These are phyloP conservation scores for Diaporthe longicolla DNA, from an alignment of 2,329 filamentous ascomycete genomes.

Conservation along the genomic window DNA sequence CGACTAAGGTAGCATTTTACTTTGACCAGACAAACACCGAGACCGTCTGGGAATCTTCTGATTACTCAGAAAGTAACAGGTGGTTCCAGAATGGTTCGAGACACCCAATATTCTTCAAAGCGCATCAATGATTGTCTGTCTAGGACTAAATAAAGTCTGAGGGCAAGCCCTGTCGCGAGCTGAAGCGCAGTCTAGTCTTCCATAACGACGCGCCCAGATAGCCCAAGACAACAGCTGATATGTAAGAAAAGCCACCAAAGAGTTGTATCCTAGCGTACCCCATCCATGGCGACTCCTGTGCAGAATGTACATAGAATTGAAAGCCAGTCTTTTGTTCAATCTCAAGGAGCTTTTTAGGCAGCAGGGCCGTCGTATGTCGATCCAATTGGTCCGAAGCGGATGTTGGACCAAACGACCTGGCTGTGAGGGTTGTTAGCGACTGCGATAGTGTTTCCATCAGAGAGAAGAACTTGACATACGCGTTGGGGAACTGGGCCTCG, in stretches of 20 bases:
- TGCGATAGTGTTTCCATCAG: not conserved
- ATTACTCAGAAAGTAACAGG: too few species aligned
- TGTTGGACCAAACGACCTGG: conserved; percentile 47
- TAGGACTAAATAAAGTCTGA: not conserved
- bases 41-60: too few species aligned
- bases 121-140: not conserved
- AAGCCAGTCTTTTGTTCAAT: conserved; percentile 13
- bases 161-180: not conserved
- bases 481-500: conserved; percentile 45
- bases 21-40: too few species aligned
- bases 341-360: not conserved
- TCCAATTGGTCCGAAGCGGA: conserved; percentile 45
- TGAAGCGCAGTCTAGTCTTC: not conserved
- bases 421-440: not conserved
- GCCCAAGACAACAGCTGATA: conserved; percentile 20
- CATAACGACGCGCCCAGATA: not conserved
- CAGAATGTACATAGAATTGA: conserved; percentile 24
- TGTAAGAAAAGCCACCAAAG: not conserved
- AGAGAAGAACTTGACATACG: conserved; percentile 39
- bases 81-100: too few species aligned
- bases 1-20: too few species aligned
- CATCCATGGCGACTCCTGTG: not conserved
- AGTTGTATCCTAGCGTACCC: not conserved
- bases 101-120: not conserved
- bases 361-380: conserved; percentile 45